phyloP scores from a whole-genome alignment of 257 asterid genomes.

The Gardenia jasminoides region DNA sequence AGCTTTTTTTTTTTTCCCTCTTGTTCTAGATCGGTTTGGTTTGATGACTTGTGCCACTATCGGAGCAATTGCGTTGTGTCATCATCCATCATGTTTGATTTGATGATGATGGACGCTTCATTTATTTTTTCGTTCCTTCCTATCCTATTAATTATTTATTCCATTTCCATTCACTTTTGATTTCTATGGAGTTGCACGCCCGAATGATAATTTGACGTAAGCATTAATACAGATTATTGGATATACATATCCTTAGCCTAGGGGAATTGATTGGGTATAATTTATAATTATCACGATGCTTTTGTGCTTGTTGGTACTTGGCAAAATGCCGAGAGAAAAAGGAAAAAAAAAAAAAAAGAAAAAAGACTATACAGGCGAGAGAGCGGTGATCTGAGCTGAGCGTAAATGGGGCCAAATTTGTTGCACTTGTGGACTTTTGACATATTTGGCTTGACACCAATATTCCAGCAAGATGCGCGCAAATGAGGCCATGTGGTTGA shows the following conservation, averaged over 20 bases:
- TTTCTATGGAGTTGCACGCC: background rate
- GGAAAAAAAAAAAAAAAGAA: background rate
- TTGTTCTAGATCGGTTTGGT: conserved; percentile 3
- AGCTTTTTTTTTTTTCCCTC: background rate
- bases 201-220: background rate
- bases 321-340: too few species aligned
- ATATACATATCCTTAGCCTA: too few species aligned
- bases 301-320: background rate
- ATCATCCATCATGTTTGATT: conserved; percentile 15
- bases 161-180: background rate
- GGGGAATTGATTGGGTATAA: too few species aligned
- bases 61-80: conserved; percentile 11
- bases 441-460: background rate
- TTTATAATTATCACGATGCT: too few species aligned
- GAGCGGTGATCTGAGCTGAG: background rate
- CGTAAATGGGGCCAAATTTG: background rate
- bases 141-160: background rate
- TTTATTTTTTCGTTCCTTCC: too few species aligned
- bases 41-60: conserved; percentile 34
- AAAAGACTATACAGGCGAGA: background rate
- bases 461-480: too few species aligned
- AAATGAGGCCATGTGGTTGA: background rate
- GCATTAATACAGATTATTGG: background rate
- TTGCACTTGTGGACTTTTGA: background rate
- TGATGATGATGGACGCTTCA: background rate